Evolutionary conservation across 1,284 basidiomycete species (phyloP).

Genomic region (Vanrija sp.): DNA sequence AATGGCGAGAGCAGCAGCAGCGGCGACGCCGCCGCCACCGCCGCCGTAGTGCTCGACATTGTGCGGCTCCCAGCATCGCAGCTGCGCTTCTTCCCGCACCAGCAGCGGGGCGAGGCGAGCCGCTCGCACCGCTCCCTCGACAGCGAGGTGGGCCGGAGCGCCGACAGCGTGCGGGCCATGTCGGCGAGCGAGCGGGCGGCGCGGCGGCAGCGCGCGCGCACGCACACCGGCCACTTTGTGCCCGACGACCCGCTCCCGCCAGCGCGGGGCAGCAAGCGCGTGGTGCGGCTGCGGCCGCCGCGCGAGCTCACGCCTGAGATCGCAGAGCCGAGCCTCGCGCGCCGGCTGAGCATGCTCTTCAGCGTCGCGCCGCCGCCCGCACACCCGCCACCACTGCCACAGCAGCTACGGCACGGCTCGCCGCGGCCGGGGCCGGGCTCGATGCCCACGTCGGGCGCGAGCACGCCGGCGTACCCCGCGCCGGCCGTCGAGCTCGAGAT

Average conservation of each 20-base stretch:
- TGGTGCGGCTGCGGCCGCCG: conserved; percentile 13
- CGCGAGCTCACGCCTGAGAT: not conserved
- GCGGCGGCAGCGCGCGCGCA: not conserved
- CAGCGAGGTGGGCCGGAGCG: not conserved
- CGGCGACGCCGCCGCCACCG: not conserved
- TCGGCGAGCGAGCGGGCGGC: not conserved
- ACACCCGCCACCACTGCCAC: no score
- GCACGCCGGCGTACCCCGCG: not conserved
- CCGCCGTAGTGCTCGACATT: conserved; percentile 29
- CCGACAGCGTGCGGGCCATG: conserved; percentile 3
- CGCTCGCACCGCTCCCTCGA: conserved; percentile 20
- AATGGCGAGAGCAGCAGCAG: conserved; percentile 19
- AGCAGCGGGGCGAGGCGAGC: conserved; percentile 1
- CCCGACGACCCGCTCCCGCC: no score
- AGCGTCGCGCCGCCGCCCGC: conserved; percentile 13
- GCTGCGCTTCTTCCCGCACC: conserved; percentile 44
- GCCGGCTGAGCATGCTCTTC: conserved; percentile 8
- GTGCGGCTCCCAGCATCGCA: conserved; percentile 44
- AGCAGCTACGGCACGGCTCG: no score
- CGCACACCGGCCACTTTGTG: not conserved
- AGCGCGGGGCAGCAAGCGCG: not conserved
- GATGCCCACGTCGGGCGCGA: not conserved
- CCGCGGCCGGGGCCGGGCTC: no score
- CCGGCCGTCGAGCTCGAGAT: conserved; percentile 8
- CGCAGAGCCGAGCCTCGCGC: not conserved